These are phyloP conservation scores for Pseudotulostoma volvatum DNA, from an alignment of 495 filamentous ascomycete genomes.

Conservation along the genomic window DNA sequence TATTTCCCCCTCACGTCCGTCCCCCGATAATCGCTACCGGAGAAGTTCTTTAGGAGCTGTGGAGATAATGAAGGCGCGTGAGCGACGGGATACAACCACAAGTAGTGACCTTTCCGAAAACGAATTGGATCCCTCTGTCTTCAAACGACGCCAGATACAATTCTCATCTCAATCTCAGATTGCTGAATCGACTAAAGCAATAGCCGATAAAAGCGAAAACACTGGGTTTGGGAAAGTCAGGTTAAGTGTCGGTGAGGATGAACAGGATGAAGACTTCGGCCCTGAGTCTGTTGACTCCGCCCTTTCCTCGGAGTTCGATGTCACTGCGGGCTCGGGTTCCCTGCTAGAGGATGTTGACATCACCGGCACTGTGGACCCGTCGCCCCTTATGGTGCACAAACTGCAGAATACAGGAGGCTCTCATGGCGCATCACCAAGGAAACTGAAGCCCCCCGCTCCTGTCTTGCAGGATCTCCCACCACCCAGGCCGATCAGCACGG, in stretches of 20 bases:
- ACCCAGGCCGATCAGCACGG: constrained; percentile 72
- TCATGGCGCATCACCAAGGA: constrained; percentile 37
- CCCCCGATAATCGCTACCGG: constrained; percentile 32
- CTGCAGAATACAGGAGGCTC: constrained; percentile 24
- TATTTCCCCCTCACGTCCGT: constrained; percentile 36
- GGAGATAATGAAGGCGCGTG: constrained; percentile 55
- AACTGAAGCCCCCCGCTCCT: constrained; percentile 40
- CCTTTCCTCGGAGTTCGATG: constrained; percentile 53
- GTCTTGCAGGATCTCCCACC: constrained; percentile 68
- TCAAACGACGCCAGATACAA: constrained; percentile 43
- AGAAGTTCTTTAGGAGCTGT: constrained; percentile 64
- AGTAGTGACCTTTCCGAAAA: constrained; percentile 89
- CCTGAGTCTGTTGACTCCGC: constrained; percentile 48
- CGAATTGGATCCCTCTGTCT: constrained; percentile 54
- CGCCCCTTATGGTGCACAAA: constrained; percentile 30
- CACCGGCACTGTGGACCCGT: constrained; percentile 24
- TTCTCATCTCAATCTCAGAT: constrained; percentile 32
- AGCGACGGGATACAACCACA: constrained; percentile 70
- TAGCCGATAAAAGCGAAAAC: constrained; percentile 42
- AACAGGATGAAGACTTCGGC: constrained; percentile 43
- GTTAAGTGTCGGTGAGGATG: constrained; percentile 22
- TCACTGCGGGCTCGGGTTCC: constrained; percentile 45
- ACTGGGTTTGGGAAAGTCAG: constrained; percentile 24
- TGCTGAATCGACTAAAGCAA: constrained; percentile 40
- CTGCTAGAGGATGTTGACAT: constrained; percentile 37